These are phyloP conservation scores for Balakata baccata DNA, from an alignment of 345 rosid species.

Conservation along the genomic window DNA sequence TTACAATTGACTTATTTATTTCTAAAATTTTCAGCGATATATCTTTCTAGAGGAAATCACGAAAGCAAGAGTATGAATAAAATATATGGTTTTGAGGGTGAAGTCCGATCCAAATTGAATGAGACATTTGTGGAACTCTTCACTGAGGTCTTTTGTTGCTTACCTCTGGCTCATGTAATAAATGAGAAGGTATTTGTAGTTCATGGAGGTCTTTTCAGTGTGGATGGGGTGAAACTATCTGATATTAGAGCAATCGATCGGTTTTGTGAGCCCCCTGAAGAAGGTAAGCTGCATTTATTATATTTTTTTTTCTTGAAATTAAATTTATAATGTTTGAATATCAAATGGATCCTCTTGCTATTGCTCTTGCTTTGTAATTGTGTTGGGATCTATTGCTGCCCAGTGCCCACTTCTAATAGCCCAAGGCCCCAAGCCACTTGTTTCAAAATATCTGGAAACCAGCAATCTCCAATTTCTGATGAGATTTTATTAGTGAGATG, in stretches of 20 bases:
- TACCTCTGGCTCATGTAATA: conserved; percentile 90
- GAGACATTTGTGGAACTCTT: conserved; percentile 93
- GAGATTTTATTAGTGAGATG: too few relatives aligned
- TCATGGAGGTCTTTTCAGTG: conserved; percentile 98
- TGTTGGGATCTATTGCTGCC: neutral
- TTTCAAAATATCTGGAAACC: too few relatives aligned
- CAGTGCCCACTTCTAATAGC: neutral
- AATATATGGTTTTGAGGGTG: conserved; percentile 98
- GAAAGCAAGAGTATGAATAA: conserved; percentile 99
- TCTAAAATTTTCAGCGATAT: conserved; percentile 59
- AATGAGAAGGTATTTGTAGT: conserved; percentile 78
- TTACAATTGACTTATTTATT: conserved; percentile 10
- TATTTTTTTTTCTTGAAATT: neutral
- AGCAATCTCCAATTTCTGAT: too few relatives aligned
- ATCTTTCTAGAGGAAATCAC: conserved; percentile 95
- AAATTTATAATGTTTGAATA: neutral
- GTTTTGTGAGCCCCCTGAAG: conserved; percentile 97
- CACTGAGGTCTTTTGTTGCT: conserved; percentile 92
- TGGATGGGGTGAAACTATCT: conserved; percentile 88
- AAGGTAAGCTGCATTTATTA: conserved; percentile 51
- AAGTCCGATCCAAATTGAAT: conserved; percentile 86
- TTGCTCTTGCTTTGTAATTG: neutral
- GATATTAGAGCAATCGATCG: conserved; percentile 85
- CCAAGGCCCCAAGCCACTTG: neutral
- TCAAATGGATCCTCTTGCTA: neutral